Conservation (phyloP, 768 basidiomycete species). For the Phlebiopsis flavidoalba region DNA sequence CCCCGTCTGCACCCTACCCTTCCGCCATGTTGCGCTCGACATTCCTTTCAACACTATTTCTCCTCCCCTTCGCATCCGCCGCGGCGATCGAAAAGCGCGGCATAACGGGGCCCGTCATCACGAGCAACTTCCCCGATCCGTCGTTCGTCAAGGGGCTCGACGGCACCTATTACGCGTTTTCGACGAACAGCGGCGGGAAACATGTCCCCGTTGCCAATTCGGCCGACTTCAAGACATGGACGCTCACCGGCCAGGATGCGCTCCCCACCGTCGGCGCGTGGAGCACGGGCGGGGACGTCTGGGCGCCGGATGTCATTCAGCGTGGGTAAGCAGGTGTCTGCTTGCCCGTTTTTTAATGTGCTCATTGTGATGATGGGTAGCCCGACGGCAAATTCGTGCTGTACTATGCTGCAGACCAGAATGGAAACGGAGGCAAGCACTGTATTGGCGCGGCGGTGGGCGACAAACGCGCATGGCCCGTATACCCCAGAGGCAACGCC, state of each 20-base stretch:
- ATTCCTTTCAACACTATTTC: neutral
- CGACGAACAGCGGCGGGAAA: constrained; percentile 17
- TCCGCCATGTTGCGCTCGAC: neutral
- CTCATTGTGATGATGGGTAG: neutral
- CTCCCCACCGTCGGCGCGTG: constrained; percentile 17
- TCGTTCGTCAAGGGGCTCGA: constrained; percentile 13
- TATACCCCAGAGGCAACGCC: constrained; percentile 20
- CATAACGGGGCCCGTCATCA: constrained; percentile 17
- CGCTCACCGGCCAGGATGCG: constrained; percentile 9
- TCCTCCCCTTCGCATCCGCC: neutral
- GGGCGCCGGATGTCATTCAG: constrained; percentile 18
- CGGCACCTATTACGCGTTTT: constrained; percentile 16
- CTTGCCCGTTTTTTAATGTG: neutral
- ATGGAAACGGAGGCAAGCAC: constrained; percentile 13
- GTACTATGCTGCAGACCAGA: constrained; percentile 16
- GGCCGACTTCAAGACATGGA: constrained; percentile 17
- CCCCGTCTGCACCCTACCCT: neutral
- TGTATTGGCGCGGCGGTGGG: constrained; percentile 27
- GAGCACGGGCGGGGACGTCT: constrained; percentile 9
- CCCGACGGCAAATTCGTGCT: constrained; percentile 15
- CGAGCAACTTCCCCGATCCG: constrained; percentile 21
- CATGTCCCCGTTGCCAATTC: constrained; percentile 22
- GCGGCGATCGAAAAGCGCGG: neutral
- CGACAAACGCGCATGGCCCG: constrained; percentile 20
- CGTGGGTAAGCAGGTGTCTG: neutral